Evolutionary conservation across 768 basidiomycete species (phyloP).

Genomic region (Lentinula sp.): DNA sequence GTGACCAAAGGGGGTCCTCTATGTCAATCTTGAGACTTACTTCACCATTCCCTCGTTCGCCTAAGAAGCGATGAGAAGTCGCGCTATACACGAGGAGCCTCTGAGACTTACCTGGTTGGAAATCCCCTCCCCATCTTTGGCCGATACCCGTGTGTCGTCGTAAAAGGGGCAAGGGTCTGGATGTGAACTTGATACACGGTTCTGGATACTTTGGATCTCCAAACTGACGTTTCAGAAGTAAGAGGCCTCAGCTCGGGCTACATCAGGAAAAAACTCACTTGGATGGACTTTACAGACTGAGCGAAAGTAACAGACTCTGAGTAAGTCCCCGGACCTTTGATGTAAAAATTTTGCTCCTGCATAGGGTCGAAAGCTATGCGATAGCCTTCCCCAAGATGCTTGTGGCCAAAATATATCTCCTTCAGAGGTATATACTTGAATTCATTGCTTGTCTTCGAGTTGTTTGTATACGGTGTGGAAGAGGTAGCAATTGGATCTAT

Average conservation of each 20-base stretch:
- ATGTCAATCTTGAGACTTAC: constrained; percentile 16
- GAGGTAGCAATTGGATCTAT: neutral
- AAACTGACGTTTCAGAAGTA: neutral
- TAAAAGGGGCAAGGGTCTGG: neutral
- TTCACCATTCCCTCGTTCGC: constrained; percentile 9
- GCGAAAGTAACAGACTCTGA: neutral
- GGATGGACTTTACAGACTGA: neutral
- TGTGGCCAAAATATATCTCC: constrained; percentile 19
- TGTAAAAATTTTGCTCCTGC: neutral
- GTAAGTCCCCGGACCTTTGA: neutral
- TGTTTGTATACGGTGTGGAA: neutral
- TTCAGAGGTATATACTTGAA: constrained; percentile 12
- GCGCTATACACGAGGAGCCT: neutral
- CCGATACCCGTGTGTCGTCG: neutral
- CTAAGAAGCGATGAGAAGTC: constrained; percentile 7
- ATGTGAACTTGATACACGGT: neutral
- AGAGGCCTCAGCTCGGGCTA: neutral
- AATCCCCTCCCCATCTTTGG: neutral
- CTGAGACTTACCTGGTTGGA: neutral
- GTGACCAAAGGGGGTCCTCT: constrained; percentile 4
- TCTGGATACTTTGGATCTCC: neutral
- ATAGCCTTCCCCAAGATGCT: constrained; percentile 10
- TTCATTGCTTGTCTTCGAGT: neutral
- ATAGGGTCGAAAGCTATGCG: neutral
- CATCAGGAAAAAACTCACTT: neutral